These are phyloP conservation scores for Pyricularia sp. DNA, from an alignment of 2,329 filamentous ascomycete species.

Conservation along the genomic window DNA sequence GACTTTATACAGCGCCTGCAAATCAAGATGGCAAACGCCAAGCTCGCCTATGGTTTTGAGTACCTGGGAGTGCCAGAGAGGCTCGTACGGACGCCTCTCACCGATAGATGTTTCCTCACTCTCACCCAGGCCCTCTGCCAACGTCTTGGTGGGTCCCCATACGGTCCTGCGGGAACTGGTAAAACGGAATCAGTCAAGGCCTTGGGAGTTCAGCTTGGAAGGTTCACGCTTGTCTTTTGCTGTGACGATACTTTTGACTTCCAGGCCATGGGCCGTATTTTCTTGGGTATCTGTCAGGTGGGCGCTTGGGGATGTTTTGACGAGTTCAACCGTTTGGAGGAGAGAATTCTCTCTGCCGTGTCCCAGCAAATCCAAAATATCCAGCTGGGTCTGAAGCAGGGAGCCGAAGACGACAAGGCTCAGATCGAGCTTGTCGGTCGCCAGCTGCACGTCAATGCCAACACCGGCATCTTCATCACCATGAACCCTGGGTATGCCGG, in stretches of 20 bases:
- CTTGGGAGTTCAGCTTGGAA: conserved; percentile 87
- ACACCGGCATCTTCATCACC: conserved; percentile 98
- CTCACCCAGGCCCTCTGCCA: conserved; percentile 94
- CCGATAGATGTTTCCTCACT: conserved; percentile 96
- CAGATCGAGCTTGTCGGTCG: conserved; percentile 93
- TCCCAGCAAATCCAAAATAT: conserved; percentile 99
- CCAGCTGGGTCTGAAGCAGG: conserved; percentile 85
- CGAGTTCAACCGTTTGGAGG: conserved; percentile 98
- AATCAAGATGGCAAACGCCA: conserved; percentile 95
- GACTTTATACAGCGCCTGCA: conserved; percentile 74
- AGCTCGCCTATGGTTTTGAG: conserved; percentile 93
- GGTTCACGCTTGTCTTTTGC: conserved; percentile 98
- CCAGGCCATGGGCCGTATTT: conserved; percentile 98
- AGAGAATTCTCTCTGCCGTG: conserved; percentile 93
- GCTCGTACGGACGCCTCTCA: conserved; percentile 91
- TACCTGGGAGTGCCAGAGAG: conserved; percentile 95
- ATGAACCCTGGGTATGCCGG: conserved; percentile 99
- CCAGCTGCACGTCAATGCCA: conserved; percentile 78
- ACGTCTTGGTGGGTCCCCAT: conserved; percentile 89
- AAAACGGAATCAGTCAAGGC: conserved; percentile 99
- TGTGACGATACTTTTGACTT: conserved; percentile 99
- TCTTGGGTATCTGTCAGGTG: conserved; percentile 97
- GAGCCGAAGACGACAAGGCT: conserved; percentile 68
- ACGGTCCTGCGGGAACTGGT: conserved; percentile 93
- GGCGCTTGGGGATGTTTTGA: conserved; percentile 99